These are phyloP conservation scores for Carex scoparia DNA, from an alignment of 176 grass and related monocot genomes.

Conservation along the genomic window DNA sequence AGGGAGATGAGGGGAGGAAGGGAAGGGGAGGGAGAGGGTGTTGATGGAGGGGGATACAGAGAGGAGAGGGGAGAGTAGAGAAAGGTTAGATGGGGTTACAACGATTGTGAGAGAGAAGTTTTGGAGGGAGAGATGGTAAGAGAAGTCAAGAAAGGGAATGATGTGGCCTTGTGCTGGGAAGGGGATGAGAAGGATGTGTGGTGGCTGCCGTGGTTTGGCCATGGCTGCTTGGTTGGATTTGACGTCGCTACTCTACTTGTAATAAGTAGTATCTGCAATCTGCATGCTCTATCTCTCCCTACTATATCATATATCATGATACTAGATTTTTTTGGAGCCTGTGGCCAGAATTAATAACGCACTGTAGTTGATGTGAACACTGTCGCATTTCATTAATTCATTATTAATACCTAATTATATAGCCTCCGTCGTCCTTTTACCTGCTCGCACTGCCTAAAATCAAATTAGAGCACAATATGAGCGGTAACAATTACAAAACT, in stretches of 20 bases:
- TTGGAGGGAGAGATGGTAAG: constrained; percentile 11
- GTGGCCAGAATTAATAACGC: no score
- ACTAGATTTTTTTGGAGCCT: neutral
- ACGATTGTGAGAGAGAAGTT: constrained; percentile 30
- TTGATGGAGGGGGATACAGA: constrained; percentile 16
- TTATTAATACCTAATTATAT: no score
- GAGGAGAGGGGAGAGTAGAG: constrained; percentile 13
- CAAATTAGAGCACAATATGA: no score
- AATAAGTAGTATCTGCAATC: neutral
- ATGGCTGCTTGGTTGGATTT: neutral
- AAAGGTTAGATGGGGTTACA: constrained; percentile 12
- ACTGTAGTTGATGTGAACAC: no score
- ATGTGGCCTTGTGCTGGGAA: constrained; percentile 27
- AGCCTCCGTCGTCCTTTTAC: no score
- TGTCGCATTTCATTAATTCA: no score
- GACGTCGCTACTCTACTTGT: neutral
- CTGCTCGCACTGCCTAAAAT: no score
- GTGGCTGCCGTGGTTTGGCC: neutral
- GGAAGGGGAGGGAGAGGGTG: constrained; percentile 20
- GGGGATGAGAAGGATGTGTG: constrained; percentile 21
- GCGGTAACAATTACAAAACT: no score
- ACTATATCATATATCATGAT: no score
- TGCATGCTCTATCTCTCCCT: neutral
- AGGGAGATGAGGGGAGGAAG: constrained; percentile 13
- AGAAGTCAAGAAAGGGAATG: constrained; percentile 25